Conservation (phyloP, 345 rosid species). For the Sapria himalayana region DNA sequence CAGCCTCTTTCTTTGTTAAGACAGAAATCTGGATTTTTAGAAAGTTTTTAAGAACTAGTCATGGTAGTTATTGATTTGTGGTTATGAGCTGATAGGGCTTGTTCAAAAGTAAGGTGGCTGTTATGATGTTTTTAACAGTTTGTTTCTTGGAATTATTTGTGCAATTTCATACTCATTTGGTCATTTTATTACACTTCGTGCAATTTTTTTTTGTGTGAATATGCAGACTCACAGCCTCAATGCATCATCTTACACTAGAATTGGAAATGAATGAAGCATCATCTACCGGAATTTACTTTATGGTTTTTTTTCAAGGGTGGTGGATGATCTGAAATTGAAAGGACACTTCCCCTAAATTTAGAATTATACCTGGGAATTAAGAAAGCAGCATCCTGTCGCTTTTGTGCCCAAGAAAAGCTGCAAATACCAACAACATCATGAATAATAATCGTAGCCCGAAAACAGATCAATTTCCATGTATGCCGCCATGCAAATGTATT, state of each 20-base stretch:
- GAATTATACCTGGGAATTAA: constrained; percentile 23
- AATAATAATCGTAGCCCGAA: too few relatives aligned
- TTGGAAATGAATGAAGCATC: not conserved
- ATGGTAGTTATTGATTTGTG: not conserved
- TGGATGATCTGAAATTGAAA: not conserved
- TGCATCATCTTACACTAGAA: not conserved
- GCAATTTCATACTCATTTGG: too few relatives aligned
- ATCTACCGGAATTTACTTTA: not conserved
- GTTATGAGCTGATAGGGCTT: too few relatives aligned
- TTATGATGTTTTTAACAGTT: too few relatives aligned
- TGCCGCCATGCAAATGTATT: too few relatives aligned
- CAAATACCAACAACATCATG: constrained; percentile 4
- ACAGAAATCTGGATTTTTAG: too few relatives aligned
- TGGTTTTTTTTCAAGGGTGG: not conserved
- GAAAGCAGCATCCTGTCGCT: constrained; percentile 23
- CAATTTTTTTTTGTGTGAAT: not conserved
- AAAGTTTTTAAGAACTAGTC: not conserved
- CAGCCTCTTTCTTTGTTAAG: too few relatives aligned
- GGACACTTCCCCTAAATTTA: not conserved
- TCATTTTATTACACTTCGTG: too few relatives aligned
- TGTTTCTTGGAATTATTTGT: too few relatives aligned
- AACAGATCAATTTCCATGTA: too few relatives aligned
- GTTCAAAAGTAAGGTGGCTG: too few relatives aligned
- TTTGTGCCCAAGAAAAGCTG: constrained; percentile 45
- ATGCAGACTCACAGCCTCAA: not conserved